These are phyloP conservation scores for Wickerhamiella azyma DNA, from an alignment of 805 yeast genomes.

Conservation along the genomic window DNA sequence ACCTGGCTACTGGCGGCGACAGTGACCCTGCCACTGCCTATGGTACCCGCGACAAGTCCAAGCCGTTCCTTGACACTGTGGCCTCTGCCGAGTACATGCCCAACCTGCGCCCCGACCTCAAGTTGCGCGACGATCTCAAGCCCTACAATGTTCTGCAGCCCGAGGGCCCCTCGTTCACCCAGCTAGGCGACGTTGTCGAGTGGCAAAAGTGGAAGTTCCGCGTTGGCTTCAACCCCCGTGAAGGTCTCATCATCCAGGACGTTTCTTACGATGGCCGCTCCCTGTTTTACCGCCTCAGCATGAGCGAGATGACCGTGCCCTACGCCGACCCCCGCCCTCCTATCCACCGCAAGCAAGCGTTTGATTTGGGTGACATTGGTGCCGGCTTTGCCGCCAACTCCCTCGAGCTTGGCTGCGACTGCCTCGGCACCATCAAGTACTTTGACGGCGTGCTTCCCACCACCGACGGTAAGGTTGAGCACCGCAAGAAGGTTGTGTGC, in stretches of 20 bases:
- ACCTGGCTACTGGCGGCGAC: conserved; percentile 57
- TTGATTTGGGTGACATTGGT: conserved; percentile 74
- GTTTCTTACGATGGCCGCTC: conserved; percentile 67
- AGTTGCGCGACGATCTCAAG: conserved; percentile 45
- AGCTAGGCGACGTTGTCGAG: conserved; percentile 44
- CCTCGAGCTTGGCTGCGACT: conserved; percentile 63
- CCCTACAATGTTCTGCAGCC: conserved; percentile 74
- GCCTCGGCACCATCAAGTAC: conserved; percentile 67
- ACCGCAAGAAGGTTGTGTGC: conserved; percentile 60
- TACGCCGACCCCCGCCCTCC: conserved; percentile 77
- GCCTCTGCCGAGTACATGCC: conserved; percentile 61
- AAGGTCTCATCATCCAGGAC: conserved; percentile 64
- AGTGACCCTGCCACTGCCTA: conserved; percentile 49
- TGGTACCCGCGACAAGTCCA: conserved; percentile 39
- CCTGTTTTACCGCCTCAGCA: conserved; percentile 54
- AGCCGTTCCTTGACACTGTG: conserved; percentile 42
- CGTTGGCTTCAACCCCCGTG: conserved; percentile 56
- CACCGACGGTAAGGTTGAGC: conserved; percentile 46
- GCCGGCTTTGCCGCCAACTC: conserved; percentile 62
- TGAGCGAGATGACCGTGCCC: conserved; percentile 79
- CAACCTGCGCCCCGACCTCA: conserved; percentile 43
- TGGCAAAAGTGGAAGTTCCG: conserved; percentile 84
- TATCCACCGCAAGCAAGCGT: conserved; percentile 75
- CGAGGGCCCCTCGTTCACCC: conserved; percentile 63
- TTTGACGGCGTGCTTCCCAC: conserved; percentile 46